A percentile compares a stretch with the other conserved stretches of the same genome.
These are phyloP conservation scores for Colletotrichum tofieldiae DNA, from an alignment of 2,329 filamentous ascomycete species.

Conservation along the genomic window DNA sequence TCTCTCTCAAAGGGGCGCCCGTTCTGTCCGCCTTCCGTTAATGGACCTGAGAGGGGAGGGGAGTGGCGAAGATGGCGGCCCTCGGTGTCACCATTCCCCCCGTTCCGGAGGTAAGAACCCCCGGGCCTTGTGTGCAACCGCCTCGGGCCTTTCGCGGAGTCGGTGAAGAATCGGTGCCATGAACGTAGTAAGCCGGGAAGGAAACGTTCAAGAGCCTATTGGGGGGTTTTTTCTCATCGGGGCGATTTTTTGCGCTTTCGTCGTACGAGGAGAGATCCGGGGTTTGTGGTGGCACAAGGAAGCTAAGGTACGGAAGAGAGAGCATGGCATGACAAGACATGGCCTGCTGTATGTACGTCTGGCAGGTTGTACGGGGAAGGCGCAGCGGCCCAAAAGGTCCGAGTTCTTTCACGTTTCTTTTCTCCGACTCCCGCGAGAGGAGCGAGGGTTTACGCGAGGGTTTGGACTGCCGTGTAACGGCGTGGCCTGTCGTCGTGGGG, in stretches of 20 bases:
- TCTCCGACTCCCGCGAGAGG: neutral
- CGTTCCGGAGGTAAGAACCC: neutral
- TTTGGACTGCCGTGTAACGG: neutral
- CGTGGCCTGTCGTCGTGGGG: too few species aligned
- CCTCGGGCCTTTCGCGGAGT: neutral
- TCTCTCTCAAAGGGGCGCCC: neutral
- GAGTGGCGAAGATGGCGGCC: neutral
- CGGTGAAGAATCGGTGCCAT: neutral
- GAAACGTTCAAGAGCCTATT: neutral
- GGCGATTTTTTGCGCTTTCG: neutral
- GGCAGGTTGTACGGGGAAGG: constrained; percentile 2
- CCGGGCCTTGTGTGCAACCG: neutral
- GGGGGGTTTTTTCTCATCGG: neutral
- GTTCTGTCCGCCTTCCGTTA: neutral
- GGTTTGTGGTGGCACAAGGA: neutral
- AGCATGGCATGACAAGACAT: neutral
- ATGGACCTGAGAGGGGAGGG: neutral
- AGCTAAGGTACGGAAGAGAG: neutral
- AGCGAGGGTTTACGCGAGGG: neutral
- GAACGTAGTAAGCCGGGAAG: neutral
- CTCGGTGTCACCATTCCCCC: neutral
- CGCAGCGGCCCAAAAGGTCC: neutral
- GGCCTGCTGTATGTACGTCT: neutral
- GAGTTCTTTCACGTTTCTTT: neutral
- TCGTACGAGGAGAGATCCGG: constrained; percentile 4